Conservation (phyloP, 2,329 filamentous ascomycete genomes). For the Aspergillus fructus region DNA sequence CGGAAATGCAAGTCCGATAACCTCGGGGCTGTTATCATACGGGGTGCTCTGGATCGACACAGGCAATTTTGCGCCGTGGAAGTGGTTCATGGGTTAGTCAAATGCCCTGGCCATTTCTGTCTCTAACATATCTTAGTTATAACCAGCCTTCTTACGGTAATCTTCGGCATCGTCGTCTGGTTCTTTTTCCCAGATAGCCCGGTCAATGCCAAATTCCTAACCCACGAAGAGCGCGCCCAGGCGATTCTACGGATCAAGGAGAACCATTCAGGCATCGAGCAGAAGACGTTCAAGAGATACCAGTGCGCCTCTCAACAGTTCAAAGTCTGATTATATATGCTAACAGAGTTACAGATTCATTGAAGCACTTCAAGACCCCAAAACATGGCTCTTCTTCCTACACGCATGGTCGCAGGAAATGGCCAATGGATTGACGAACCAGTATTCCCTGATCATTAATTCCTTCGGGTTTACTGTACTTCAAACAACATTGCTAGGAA, state of each 20-base stretch:
- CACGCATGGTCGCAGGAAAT: constrained; percentile 38
- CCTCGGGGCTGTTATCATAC: constrained; percentile 42
- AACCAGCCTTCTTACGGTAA: constrained; percentile 13
- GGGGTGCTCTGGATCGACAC: constrained; percentile 43
- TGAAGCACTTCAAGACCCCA: constrained; percentile 33
- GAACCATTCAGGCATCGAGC: constrained; percentile 40
- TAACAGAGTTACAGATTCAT: too few relatives aligned
- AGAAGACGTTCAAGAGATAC: constrained; percentile 36
- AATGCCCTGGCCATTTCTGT: too few relatives aligned
- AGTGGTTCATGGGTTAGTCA: constrained; percentile 39
- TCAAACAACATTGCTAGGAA: constrained; percentile 20
- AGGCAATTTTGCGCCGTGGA: constrained; percentile 38
- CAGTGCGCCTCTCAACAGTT: constrained; percentile 1
- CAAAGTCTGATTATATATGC: neutral
- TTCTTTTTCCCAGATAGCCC: constrained; percentile 36
- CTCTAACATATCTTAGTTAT: neutral
- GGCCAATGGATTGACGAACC: constrained; percentile 40
- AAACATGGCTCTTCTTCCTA: constrained; percentile 38
- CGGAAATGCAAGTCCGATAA: constrained; percentile 41
- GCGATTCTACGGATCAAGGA: constrained; percentile 35
- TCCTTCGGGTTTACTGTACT: constrained; percentile 44
- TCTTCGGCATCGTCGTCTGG: constrained; percentile 28
- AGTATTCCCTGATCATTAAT: constrained; percentile 47
- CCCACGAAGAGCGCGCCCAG: constrained; percentile 32
- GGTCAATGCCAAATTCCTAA: constrained; percentile 31